Evolutionary conservation across 305 asterid species (phyloP), one percentile per base, ranked within the genome.

Genomic region (Fraxinus sp.): DNA sequence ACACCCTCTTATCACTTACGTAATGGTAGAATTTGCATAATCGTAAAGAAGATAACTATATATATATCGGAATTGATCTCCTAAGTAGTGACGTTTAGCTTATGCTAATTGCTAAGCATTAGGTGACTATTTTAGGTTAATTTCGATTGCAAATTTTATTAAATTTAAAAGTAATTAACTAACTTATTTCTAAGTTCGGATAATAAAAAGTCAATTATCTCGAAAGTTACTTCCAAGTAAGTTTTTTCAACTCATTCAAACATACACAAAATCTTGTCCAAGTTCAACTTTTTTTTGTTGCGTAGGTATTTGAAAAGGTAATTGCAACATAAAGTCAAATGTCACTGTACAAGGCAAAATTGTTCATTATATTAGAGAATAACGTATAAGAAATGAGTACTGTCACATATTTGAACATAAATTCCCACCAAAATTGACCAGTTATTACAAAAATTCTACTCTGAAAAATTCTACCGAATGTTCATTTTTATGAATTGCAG

Each of bases 351-450:
- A 24, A 6, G 68, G 11, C 9, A 18, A 57, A 57, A 64, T 9
- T 64, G 33, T 20, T 64, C 32, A 76, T 76, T n/a, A n/a, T 44
- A 11, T 37, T 24, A 52, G 41, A 26, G 52, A 39, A 28, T 24
- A 74, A 83, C 83, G 70, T 87, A 80, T 24, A 84, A 80, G 81
- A 81, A 75, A 79, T 16, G 44, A 80, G 79, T 16, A 55, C 64
- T 62, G 78, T 37, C 20, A 71, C 37, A 41, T 18, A 18, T 52
- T 16, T 24, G 82, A 75, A 71, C 62, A 62, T 77, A 82, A 79
- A 80, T 84, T 87, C 89, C 92, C 87, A 87, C 90, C 89, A 86
- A 86, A 87, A 84, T 79, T 84, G 89, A 89, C 90, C 36, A 57
- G 55, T 20, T 76, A 76, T 80, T 33, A 74, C 3, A 7, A 44